These are phyloP conservation scores for Platismatia glauca DNA, from an alignment of 495 filamentous ascomycete genomes.

Conservation along the genomic window DNA sequence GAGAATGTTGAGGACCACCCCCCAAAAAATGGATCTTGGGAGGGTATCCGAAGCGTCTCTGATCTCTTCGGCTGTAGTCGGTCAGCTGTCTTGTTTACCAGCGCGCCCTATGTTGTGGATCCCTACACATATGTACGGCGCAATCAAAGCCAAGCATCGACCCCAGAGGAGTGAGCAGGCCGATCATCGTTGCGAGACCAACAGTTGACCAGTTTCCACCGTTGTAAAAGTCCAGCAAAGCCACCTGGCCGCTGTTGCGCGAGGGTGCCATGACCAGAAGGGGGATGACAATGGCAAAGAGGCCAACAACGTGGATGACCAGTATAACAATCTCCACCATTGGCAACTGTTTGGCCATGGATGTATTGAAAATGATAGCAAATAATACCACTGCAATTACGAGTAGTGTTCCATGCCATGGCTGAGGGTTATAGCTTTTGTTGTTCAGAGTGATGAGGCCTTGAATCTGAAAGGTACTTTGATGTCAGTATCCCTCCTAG, in stretches of 20 bases:
- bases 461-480: constrained; percentile 36
- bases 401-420: constrained; percentile 55
- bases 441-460: constrained; percentile 43
- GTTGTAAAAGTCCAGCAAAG: constrained; percentile 47
- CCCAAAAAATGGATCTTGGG: constrained; percentile 46
- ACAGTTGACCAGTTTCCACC: constrained; percentile 46
- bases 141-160: constrained; percentile 49
- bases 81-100: constrained; percentile 6
- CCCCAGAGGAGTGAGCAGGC: constrained; percentile 43
- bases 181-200: constrained; percentile 47
- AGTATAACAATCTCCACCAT: constrained; percentile 49
- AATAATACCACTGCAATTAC: constrained; percentile 43
- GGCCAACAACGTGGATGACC: constrained; percentile 51
- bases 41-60: constrained; percentile 46
- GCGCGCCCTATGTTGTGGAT: constrained; percentile 1
- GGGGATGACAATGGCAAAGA: constrained; percentile 54
- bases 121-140: constrained; percentile 46
- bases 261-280: constrained; percentile 44
- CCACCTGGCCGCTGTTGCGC: constrained; percentile 35
- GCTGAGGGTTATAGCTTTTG: constrained; percentile 34
- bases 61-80: constrained; percentile 43
- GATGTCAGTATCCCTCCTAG: not conserved
- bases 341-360: constrained; percentile 44
- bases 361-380: constrained; percentile 48
- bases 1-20: constrained; percentile 41